A percentile compares a stretch with the other conserved stretches of the same genome.
Evolutionary conservation across 108 stramenopile genomes (phyloP).

Genomic region (Cyclotella choctawhatcheeana): DNA sequence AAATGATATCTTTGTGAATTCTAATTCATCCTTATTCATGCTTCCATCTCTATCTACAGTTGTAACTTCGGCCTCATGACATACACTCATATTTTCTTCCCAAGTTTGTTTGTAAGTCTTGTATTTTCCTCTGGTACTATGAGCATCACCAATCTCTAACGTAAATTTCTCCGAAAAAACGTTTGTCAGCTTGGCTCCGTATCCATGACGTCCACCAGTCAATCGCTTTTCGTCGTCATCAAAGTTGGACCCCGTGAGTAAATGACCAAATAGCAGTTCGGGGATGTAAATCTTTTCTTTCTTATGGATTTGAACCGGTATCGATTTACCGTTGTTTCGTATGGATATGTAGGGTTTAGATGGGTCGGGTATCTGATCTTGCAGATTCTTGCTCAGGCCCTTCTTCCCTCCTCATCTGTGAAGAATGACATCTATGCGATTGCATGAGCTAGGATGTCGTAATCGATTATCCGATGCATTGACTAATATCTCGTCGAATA

Average conservation of each 20-base stretch:
- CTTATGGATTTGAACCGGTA: slow-evolving; percentile 63
- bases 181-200: slow-evolving; percentile 92
- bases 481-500: slow-evolving; percentile 96
- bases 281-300: slow-evolving; percentile 87
- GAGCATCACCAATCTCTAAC: slow-evolving; percentile 75
- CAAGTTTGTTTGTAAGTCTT: slow-evolving; percentile 69
- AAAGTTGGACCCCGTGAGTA: slow-evolving; percentile 98
- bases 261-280: slow-evolving; percentile 97
- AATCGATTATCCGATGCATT: slow-evolving; percentile 93
- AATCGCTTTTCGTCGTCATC: slow-evolving; percentile 94
- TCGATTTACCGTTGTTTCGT: slow-evolving; percentile 81
- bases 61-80: slow-evolving; percentile 51
- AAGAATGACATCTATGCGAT: slow-evolving; percentile 73
- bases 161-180: slow-evolving; percentile 82
- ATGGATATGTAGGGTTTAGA: slow-evolving; percentile 74
- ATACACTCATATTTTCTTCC: slow-evolving; percentile 78
- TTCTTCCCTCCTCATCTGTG: slow-evolving; percentile 52
- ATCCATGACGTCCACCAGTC: slow-evolving; percentile 92
- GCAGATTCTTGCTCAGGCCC: too few species aligned
- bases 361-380: too few species aligned
- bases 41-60: too few species aligned
- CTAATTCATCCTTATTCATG: slow-evolving; percentile 6
- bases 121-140: slow-evolving; percentile 28
- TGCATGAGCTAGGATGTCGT: slow-evolving; percentile 74
- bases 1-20: slow-evolving; percentile 81